Conservation (phyloP, 208 protist species). For the Trypanosoma rangeli region DNA sequence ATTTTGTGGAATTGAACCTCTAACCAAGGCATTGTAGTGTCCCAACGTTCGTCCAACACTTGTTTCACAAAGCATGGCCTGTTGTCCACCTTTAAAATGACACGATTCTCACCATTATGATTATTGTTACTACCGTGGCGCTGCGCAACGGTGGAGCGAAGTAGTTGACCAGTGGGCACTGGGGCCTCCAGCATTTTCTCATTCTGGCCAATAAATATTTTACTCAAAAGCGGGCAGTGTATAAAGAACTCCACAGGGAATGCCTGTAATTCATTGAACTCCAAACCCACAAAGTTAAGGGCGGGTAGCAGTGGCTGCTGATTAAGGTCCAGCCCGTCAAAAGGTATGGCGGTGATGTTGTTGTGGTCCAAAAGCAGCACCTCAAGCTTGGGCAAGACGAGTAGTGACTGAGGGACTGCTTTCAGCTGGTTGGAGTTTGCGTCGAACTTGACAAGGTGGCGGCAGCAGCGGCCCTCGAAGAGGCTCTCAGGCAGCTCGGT, state of each 20-base stretch:
- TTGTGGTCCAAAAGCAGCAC: constrained; percentile 78
- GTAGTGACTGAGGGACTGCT: constrained; percentile 56
- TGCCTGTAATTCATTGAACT: constrained; percentile 62
- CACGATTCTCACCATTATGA: background rate
- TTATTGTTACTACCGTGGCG: background rate
- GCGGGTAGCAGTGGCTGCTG: constrained; percentile 43
- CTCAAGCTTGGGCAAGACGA: constrained; percentile 61
- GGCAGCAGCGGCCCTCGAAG: constrained; percentile 45
- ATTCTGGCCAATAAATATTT: constrained; percentile 70
- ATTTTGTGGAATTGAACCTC: constrained; percentile 83
- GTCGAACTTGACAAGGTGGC: constrained; percentile 45
- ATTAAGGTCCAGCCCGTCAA: constrained; percentile 15
- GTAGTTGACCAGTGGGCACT: constrained; percentile 37
- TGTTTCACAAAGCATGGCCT: constrained; percentile 66
- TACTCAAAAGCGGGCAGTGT: constrained; percentile 49
- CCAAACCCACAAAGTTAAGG: constrained; percentile 53
- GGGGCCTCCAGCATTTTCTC: constrained; percentile 56
- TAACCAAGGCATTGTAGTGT: constrained; percentile 50
- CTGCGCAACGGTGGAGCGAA: constrained; percentile 22
- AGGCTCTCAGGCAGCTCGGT: constrained; percentile 36
- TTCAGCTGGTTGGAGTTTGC: constrained; percentile 68
- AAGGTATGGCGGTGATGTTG: constrained; percentile 28
- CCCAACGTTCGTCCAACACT: constrained; percentile 55
- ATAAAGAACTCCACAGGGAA: constrained; percentile 73
- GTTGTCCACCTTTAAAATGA: constrained; percentile 72